Conservation (phyloP, 169 alveolate genomes). For the Neospora caninum region DNA sequence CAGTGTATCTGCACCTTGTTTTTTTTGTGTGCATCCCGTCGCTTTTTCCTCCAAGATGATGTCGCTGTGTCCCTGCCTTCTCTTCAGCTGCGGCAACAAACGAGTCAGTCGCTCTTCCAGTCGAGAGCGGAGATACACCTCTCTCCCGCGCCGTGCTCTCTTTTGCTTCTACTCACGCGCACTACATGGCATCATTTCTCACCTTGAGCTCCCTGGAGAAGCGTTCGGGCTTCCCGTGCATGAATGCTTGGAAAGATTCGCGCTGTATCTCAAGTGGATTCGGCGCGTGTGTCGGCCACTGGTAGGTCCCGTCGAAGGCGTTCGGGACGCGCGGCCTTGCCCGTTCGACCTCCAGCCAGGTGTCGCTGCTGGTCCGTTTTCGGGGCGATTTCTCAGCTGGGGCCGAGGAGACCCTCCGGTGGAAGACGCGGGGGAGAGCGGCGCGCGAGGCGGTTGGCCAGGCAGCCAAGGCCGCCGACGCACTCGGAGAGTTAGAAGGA, state of each 20-base stretch:
- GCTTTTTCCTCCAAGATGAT: too few relatives aligned
- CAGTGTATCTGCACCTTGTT: too few relatives aligned
- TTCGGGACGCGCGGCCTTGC: conserved; percentile 59
- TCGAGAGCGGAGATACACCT: too few relatives aligned
- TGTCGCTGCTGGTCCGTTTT: neutral
- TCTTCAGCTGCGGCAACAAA: too few relatives aligned
- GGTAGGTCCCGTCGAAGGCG: conserved; percentile 55
- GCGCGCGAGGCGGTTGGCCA: neutral
- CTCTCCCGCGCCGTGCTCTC: too few relatives aligned
- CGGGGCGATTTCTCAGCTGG: neutral
- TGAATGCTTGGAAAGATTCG: conserved; percentile 56
- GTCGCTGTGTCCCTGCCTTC: too few relatives aligned
- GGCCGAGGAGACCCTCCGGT: neutral
- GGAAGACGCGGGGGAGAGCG: neutral
- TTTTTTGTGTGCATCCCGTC: too few relatives aligned
- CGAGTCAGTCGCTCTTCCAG: too few relatives aligned
- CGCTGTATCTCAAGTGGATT: conserved; percentile 39
- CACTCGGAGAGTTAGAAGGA: neutral
- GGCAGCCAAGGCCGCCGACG: neutral
- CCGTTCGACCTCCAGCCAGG: conserved; percentile 57
- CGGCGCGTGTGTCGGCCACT: conserved; percentile 59
- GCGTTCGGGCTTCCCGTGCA: conserved; percentile 63
- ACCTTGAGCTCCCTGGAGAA: conserved; percentile 65
- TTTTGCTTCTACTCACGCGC: too few relatives aligned
- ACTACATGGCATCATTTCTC: too few relatives aligned